These are phyloP conservation scores for Vaccinium corymbosum DNA, from an alignment of 148 eudicot species.

Conservation along the genomic window DNA sequence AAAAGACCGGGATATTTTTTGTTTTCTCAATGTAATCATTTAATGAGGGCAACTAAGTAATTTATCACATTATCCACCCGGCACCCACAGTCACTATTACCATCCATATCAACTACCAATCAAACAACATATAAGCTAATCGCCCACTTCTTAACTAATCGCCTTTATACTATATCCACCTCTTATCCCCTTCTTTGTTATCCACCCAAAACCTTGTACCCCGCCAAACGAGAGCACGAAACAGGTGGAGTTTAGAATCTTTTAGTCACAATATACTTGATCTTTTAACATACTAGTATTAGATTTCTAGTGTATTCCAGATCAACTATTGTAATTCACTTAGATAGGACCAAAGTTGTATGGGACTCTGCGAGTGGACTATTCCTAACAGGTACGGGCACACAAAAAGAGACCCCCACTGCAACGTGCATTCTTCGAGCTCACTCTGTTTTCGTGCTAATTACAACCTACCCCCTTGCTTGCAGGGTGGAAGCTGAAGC, in stretches of 20 bases:
- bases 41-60: too few species aligned
- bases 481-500: conserved; percentile 34
- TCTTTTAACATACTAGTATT: neutral
- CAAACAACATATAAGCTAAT: too few species aligned
- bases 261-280: neutral
- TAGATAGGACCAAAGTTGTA: neutral
- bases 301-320: neutral
- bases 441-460: neutral
- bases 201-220: too few species aligned
- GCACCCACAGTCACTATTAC: too few species aligned
- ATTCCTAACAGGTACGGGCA: neutral
- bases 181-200: too few species aligned
- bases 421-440: neutral
- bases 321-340: neutral
- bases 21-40: too few species aligned
- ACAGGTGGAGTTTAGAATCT: neutral
- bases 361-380: neutral
- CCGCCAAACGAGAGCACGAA: neutral
- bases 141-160: too few species aligned
- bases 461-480: neutral
- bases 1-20: too few species aligned
- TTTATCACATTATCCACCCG: too few species aligned
- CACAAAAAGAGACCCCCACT: neutral
- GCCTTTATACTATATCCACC: too few species aligned
- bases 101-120: too few species aligned